A percentile compares a stretch with the other conserved stretches of the same genome.
Evolutionary conservation across 225 moss, liverwort and hornwort species (phyloP).

Genomic region (Ulota crispa): DNA sequence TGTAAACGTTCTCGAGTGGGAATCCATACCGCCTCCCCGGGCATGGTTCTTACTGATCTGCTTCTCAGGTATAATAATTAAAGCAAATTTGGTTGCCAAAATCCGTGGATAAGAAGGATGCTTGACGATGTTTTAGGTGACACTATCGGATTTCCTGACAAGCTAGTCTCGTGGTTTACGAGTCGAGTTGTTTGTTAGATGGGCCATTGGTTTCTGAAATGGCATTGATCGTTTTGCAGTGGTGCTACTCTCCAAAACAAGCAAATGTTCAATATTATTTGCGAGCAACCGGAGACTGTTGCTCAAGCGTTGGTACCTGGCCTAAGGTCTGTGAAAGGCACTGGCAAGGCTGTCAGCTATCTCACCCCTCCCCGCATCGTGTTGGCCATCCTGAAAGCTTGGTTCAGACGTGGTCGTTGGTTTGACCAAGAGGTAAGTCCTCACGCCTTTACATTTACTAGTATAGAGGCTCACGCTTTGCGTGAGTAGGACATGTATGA

Average conservation of each 20-base stretch:
- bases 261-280: slow-evolving; percentile 87
- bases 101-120: not conserved
- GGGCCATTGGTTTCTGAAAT: not conserved
- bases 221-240: slow-evolving; percentile 38
- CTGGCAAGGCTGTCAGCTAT: slow-evolving; percentile 84
- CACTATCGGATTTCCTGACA: not conserved
- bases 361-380: slow-evolving; percentile 83
- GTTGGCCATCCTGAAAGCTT: slow-evolving; percentile 78
- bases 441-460: not conserved
- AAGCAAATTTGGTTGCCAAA: not conserved
- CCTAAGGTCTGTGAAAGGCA: slow-evolving; percentile 75
- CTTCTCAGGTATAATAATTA: slow-evolving; percentile 63
- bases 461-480: too few relatives aligned
- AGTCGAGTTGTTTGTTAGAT: not conserved
- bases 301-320: slow-evolving; percentile 86
- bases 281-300: slow-evolving; percentile 95
- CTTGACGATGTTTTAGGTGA: slow-evolving; percentile 6
- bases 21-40: slow-evolving; percentile 93
- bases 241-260: slow-evolving; percentile 91
- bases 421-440: slow-evolving; percentile 76
- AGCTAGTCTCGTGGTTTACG: not conserved
- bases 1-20: slow-evolving; percentile 81
- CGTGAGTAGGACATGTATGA: too few relatives aligned
- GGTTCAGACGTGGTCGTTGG: slow-evolving; percentile 91
- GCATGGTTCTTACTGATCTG: slow-evolving; percentile 96